Percentiles rank a stretch among this genome's conserved stretches.
These are phyloP conservation scores for Fusarium sarcochroum DNA, from an alignment of 2,329 filamentous ascomycete species.

Conservation along the genomic window DNA sequence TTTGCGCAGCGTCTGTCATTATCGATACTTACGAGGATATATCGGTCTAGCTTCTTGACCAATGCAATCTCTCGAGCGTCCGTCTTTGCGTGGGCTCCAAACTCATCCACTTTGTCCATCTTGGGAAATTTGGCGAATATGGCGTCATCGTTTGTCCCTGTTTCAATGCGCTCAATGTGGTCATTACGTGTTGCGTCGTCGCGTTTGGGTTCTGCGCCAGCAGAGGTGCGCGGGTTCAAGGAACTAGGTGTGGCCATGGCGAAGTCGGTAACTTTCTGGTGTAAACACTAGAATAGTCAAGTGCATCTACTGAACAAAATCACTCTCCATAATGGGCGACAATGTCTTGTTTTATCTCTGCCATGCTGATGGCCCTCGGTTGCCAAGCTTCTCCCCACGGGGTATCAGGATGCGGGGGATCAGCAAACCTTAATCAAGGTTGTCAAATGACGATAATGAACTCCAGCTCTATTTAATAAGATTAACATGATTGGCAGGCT, in stretches of 20 bases:
- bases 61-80: conserved; percentile 40
- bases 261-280: too few relatives aligned
- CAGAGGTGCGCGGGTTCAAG: accelerated
- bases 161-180: conserved; percentile 35
- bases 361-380: background rate
- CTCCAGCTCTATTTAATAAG: background rate
- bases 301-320: background rate
- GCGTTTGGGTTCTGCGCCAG: background rate
- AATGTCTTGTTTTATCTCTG: background rate
- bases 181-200: conserved; percentile 13
- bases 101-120: conserved; percentile 42
- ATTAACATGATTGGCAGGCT: conserved; percentile 4
- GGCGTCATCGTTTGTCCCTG: conserved; percentile 18
- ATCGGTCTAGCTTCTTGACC: conserved; percentile 39
- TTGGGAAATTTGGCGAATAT: conserved; percentile 34
- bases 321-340: background rate
- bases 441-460: conserved; percentile 7
- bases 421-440: conserved; percentile 16
- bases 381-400: conserved; percentile 24
- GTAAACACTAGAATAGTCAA: too few relatives aligned
- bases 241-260: background rate
- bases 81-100: conserved; percentile 41
- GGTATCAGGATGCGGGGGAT: conserved; percentile 28
- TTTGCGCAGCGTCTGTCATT: background rate
- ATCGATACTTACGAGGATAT: conserved; percentile 23